These are phyloP conservation scores for Pelargonium australe DNA, from an alignment of 441 rosid species.

Conservation along the genomic window DNA sequence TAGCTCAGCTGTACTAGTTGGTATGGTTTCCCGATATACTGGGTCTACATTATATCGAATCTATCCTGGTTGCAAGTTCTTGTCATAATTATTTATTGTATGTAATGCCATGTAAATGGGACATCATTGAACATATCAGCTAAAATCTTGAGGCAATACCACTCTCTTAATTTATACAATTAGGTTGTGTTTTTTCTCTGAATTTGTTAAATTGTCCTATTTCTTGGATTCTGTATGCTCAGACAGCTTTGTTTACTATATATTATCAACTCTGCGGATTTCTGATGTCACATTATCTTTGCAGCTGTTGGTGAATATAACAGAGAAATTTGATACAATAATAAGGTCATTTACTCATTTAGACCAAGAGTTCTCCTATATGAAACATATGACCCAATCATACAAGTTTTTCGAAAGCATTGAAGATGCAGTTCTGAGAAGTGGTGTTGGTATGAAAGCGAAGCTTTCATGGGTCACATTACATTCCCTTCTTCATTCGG, in stretches of 20 bases:
- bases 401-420: conserved; percentile 59
- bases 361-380: conserved; percentile 79
- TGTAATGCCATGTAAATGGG: too few species aligned
- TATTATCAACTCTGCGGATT: conserved; percentile 7
- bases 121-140: too few species aligned
- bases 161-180: background rate
- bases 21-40: too few species aligned
- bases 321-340: conserved; percentile 72
- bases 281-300: conserved; percentile 21
- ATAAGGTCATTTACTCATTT: conserved; percentile 82
- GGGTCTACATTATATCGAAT: too few species aligned
- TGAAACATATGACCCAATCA: conserved; percentile 68
- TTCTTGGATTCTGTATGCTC: background rate
- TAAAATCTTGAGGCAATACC: too few species aligned
- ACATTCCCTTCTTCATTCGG: conserved; percentile 97
- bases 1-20: too few species aligned
- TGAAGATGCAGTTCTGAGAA: conserved; percentile 32
- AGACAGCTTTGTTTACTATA: background rate
- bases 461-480: conserved; percentile 81
- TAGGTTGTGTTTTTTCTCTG: background rate
- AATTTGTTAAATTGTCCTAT: background rate
- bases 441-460: conserved; percentile 42
- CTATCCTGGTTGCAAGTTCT: too few species aligned
- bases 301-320: conserved; percentile 81
- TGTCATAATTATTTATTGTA: too few species aligned